Evolutionary conservation across 2,329 filamentous ascomycete genomes (phyloP).

Genomic region (Sphaerostilbella broomeana): DNA sequence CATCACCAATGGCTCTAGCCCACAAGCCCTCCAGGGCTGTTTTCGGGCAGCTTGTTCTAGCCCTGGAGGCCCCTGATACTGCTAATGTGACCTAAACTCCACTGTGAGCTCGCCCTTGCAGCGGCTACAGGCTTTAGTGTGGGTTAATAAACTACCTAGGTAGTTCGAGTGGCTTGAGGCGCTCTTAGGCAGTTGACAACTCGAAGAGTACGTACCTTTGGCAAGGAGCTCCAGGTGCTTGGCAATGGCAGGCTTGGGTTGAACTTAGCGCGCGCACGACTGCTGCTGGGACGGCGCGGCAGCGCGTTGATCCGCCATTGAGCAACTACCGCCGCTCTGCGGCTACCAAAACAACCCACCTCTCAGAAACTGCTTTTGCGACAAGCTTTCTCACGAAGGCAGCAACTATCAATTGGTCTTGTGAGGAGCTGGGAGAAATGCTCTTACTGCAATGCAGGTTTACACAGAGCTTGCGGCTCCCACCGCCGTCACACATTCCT

Average conservation of each 20-base stretch:
- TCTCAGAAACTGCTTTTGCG: slow-evolving; percentile 9
- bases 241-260: no score
- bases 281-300: slow-evolving; percentile 12
- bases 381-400: slow-evolving; percentile 1
- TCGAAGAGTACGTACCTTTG: no score
- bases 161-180: no score
- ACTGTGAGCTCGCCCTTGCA: no score
- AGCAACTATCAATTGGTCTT: slow-evolving; percentile 16
- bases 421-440: slow-evolving; percentile 26
- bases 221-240: no score
- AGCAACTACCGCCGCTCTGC: slow-evolving; percentile 7
- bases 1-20: slow-evolving; percentile 11
- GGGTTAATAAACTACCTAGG: no score
- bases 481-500: slow-evolving; percentile 85
- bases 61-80: no score
- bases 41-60: slow-evolving; percentile 6
- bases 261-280: no score
- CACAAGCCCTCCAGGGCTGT: slow-evolving; percentile 10
- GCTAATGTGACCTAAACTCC: no score
- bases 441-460: slow-evolving; percentile 69
- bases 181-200: no score
- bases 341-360: slow-evolving; percentile 8
- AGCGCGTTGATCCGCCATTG: slow-evolving; percentile 18
- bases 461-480: slow-evolving; percentile 94
- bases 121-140: no score